A percentile compares a stretch with the other conserved stretches of the same genome.
These are phyloP conservation scores for Populus hybrid DNA, from an alignment of 441 rosid species.

Conservation along the genomic window DNA sequence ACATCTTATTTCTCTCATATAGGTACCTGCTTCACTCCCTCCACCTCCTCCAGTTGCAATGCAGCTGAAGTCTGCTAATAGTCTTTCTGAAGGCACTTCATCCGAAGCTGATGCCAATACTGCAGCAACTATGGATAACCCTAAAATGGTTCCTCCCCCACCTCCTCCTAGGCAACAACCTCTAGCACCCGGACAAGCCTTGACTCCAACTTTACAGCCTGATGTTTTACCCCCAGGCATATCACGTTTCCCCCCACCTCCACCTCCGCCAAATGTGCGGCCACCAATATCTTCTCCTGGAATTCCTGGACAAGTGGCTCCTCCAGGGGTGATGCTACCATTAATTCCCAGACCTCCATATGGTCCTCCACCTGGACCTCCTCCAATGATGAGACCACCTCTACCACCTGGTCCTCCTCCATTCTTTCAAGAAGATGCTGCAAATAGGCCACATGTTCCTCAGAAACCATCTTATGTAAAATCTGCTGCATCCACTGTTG, in stretches of 20 bases:
- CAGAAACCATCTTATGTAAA: slow-evolving; percentile 90
- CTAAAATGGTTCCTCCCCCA: slow-evolving; percentile 66
- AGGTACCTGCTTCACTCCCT: slow-evolving; percentile 47
- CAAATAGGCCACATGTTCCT: slow-evolving; percentile 49
- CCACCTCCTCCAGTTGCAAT: slow-evolving; percentile 66
- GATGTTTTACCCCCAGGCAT: slow-evolving; percentile 75
- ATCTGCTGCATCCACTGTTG: slow-evolving; percentile 96
- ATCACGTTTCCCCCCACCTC: slow-evolving; percentile 67
- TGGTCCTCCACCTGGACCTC: slow-evolving; percentile 84
- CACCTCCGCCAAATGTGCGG: slow-evolving; percentile 55
- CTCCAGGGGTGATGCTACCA: slow-evolving; percentile 66
- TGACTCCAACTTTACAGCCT: slow-evolving; percentile 42
- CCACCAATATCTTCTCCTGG: slow-evolving; percentile 48
- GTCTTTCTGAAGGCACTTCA: slow-evolving; percentile 42
- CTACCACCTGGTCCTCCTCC: slow-evolving; percentile 97
- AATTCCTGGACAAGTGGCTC: slow-evolving; percentile 48
- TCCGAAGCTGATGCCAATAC: slow-evolving; percentile 43
- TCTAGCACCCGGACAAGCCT: slow-evolving; percentile 42
- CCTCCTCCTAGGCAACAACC: slow-evolving; percentile 73
- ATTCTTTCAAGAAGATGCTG: slow-evolving; percentile 44
- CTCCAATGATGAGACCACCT: slow-evolving; percentile 90
- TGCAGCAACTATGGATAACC: slow-evolving; percentile 36
- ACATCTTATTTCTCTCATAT: slow-evolving; percentile 11
- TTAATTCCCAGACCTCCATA: slow-evolving; percentile 76
- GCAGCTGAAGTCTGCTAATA: slow-evolving; percentile 39